These are phyloP conservation scores for Plicaturopsis crispa DNA, from an alignment of 768 basidiomycete genomes.

Conservation along the genomic window DNA sequence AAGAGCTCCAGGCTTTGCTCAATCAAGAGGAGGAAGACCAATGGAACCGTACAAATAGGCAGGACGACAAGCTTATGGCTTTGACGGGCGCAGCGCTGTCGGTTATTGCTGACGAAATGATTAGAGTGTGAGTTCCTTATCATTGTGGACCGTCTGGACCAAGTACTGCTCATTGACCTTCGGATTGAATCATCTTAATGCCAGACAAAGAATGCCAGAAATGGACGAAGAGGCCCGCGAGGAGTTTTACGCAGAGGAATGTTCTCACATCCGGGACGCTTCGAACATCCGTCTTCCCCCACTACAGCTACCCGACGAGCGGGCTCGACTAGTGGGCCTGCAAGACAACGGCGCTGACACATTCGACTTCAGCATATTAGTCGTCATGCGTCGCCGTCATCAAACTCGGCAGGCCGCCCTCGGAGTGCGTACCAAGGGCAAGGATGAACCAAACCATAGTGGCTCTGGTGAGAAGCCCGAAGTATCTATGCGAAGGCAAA, in stretches of 20 bases:
- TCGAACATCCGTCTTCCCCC: background rate
- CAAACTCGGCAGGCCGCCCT: constrained; percentile 14
- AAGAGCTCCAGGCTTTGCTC: background rate
- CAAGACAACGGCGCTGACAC: background rate
- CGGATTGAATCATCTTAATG: too few relatives aligned
- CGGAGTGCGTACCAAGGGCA: background rate
- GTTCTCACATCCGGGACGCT: background rate
- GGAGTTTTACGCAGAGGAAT: background rate
- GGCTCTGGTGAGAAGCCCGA: background rate
- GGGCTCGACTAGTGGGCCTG: too few relatives aligned
- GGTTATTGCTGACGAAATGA: constrained; percentile 8
- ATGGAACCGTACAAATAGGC: background rate
- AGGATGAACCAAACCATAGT: too few relatives aligned
- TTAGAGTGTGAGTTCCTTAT: constrained; percentile 4
- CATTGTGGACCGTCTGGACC: too few relatives aligned
- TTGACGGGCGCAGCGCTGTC: constrained; percentile 3
- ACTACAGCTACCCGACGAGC: background rate
- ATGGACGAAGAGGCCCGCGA: background rate
- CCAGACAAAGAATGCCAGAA: background rate
- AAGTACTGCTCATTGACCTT: too few relatives aligned
- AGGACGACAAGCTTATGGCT: constrained; percentile 1
- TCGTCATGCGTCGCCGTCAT: constrained; percentile 7
- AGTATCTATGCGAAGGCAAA: background rate
- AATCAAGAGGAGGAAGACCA: background rate
- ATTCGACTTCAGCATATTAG: constrained; percentile 5